Evolutionary conservation across 805 yeast genomes (phyloP).

Genomic region (Metschnikowia similis): DNA sequence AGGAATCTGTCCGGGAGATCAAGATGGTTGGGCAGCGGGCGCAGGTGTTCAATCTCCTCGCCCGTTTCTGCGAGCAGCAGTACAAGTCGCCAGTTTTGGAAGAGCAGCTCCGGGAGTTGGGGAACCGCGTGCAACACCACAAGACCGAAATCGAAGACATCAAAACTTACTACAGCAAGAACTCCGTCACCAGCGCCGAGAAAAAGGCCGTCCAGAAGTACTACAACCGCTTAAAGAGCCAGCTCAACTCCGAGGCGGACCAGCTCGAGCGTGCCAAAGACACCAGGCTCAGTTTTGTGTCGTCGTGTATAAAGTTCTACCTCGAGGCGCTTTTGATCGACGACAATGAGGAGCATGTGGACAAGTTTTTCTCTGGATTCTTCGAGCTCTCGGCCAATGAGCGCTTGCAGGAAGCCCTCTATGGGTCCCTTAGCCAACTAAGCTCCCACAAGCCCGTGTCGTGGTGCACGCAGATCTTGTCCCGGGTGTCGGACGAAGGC

Average conservation of each 20-base stretch:
- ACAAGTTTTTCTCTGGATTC: conserved; percentile 82
- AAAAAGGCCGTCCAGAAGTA: conserved; percentile 51
- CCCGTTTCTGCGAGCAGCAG: conserved; percentile 70
- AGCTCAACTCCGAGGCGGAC: conserved; percentile 45
- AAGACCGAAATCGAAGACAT: conserved; percentile 48
- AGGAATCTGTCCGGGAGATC: conserved; percentile 13
- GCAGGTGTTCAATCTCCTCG: conserved; percentile 55
- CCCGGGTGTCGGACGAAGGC: conserved; percentile 53
- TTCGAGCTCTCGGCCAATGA: conserved; percentile 52
- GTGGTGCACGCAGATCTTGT: conserved; percentile 80
- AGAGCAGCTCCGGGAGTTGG: conserved; percentile 41
- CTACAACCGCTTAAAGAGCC: conserved; percentile 45
- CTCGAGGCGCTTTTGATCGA: conserved; percentile 46
- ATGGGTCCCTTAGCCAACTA: conserved; percentile 33
- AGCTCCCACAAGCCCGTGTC: conserved; percentile 64
- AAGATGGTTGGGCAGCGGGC: conserved; percentile 29
- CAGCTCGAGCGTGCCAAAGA: conserved; percentile 38
- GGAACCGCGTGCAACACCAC: conserved; percentile 39
- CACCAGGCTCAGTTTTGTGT: conserved; percentile 41
- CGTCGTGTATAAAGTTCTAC: conserved; percentile 56
- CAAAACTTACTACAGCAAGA: conserved; percentile 38
- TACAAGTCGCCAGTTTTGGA: conserved; percentile 41
- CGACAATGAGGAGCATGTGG: conserved; percentile 50
- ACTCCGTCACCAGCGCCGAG: conserved; percentile 40
- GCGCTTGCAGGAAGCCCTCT: conserved; percentile 41